A percentile compares a stretch with the other conserved stretches of the same genome.
Conservation (phyloP, 1,284 basidiomycete species). For the Malassezia slooffiae region DNA sequence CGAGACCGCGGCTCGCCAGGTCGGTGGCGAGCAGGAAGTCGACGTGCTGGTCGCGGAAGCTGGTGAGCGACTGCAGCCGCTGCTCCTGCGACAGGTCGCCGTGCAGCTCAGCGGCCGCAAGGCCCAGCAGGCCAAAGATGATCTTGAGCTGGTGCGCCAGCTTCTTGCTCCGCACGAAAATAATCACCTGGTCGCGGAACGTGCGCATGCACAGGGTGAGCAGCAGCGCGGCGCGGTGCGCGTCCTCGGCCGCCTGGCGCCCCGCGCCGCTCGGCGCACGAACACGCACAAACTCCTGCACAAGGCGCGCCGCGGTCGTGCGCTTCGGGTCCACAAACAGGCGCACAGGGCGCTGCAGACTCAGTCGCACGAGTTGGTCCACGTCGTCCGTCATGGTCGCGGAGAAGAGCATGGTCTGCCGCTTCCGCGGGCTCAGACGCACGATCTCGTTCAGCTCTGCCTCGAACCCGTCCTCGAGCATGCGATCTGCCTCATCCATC, state of each 20-base stretch:
- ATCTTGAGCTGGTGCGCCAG: slow-evolving; percentile 92
- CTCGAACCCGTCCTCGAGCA: slow-evolving; percentile 94
- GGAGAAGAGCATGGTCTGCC: slow-evolving; percentile 96
- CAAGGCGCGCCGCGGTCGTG: slow-evolving; percentile 71
- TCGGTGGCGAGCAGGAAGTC: slow-evolving; percentile 92
- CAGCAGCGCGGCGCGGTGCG: slow-evolving; percentile 61
- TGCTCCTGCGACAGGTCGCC: slow-evolving; percentile 89
- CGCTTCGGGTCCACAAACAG: slow-evolving; percentile 46
- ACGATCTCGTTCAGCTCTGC: slow-evolving; percentile 91
- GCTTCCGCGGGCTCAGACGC: slow-evolving; percentile 69
- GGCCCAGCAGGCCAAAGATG: slow-evolving; percentile 73
- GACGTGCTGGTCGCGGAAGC: slow-evolving; percentile 72
- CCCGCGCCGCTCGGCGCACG: slow-evolving; percentile 47
- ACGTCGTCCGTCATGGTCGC: slow-evolving; percentile 96
- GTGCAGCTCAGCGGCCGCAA: slow-evolving; percentile 83
- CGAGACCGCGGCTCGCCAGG: slow-evolving; percentile 83
- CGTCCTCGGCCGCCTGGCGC: slow-evolving; percentile 54
- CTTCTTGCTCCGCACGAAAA: slow-evolving; percentile 92
- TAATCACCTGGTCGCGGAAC: slow-evolving; percentile 71
- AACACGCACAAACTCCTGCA: slow-evolving; percentile 68
- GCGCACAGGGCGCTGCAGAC: slow-evolving; percentile 73
- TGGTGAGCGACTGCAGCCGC: slow-evolving; percentile 72
- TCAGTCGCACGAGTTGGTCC: slow-evolving; percentile 82
- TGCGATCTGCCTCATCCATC: slow-evolving; percentile 92
- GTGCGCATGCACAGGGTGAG: slow-evolving; percentile 74